These are phyloP conservation scores for Geranium rotundifolium DNA, from an alignment of 345 rosid genomes.

Conservation along the genomic window DNA sequence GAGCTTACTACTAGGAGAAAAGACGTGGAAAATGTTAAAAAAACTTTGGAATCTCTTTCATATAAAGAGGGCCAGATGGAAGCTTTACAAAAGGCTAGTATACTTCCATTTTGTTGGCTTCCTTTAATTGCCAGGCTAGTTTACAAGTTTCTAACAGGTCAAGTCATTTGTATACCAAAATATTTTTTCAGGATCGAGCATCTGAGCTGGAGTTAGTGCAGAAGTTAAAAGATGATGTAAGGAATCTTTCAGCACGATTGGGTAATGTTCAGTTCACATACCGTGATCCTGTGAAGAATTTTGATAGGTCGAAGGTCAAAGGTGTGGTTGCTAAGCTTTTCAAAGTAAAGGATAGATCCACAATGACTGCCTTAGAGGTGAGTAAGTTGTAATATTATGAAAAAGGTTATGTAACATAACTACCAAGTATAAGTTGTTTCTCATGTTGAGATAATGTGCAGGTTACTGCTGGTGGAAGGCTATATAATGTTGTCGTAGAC, in stretches of 20 bases:
- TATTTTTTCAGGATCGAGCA: constrained; percentile 49
- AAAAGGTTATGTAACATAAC: not conserved
- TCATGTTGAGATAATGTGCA: constrained; percentile 20
- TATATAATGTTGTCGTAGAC: constrained; percentile 87
- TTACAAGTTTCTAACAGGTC: too few relatives aligned
- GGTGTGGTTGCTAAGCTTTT: constrained; percentile 92
- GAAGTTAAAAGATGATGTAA: constrained; percentile 66
- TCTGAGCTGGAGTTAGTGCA: constrained; percentile 55
- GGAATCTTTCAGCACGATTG: constrained; percentile 59
- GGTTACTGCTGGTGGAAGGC: constrained; percentile 93
- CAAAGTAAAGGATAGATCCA: constrained; percentile 64
- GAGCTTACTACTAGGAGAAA: constrained; percentile 55
- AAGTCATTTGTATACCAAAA: too few relatives aligned
- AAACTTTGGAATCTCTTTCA: constrained; percentile 51
- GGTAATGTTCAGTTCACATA: constrained; percentile 79
- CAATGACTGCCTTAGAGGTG: constrained; percentile 96
- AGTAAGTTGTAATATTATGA: constrained; percentile 2
- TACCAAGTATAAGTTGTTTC: constrained; percentile 7
- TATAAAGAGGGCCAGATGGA: constrained; percentile 78
- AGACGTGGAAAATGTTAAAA: constrained; percentile 53
- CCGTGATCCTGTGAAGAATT: constrained; percentile 73
- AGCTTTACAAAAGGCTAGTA: constrained; percentile 71
- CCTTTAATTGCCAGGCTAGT: too few relatives aligned
- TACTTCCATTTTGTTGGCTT: not conserved
- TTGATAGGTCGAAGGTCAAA: constrained; percentile 88